These are phyloP conservation scores for Candida sp. DNA, from an alignment of 1,139 yeast genomes.

Conservation along the genomic window DNA sequence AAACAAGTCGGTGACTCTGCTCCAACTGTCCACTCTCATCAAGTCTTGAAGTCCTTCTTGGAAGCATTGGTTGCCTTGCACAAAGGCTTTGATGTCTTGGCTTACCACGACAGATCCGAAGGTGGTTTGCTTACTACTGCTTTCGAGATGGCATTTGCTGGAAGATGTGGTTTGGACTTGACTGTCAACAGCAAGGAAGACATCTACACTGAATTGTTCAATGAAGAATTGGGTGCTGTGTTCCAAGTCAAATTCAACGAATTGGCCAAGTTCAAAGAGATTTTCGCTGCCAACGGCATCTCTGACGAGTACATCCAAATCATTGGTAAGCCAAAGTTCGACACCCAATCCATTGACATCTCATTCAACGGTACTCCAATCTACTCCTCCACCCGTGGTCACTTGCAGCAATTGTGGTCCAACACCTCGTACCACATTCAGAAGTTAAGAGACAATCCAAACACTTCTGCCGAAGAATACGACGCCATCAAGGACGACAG, in stretches of 20 bases:
- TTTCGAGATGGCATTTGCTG: slow-evolving; percentile 97
- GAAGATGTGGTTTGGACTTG: slow-evolving; percentile 75
- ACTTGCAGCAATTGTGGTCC: slow-evolving; percentile 85
- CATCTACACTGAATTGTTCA: slow-evolving; percentile 65
- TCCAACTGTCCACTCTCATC: slow-evolving; percentile 81
- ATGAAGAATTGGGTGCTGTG: slow-evolving; percentile 96
- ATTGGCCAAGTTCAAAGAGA: slow-evolving; percentile 54
- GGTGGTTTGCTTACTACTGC: slow-evolving; percentile 93
- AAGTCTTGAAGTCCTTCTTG: slow-evolving; percentile 69
- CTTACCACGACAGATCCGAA: slow-evolving; percentile 97
- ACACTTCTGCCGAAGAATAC: slow-evolving; percentile 86
- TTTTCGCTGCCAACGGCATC: slow-evolving; percentile 64
- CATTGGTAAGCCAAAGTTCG: slow-evolving; percentile 69
- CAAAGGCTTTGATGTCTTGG: slow-evolving; percentile 65
- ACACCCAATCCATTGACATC: slow-evolving; percentile 57
- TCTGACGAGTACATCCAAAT: slow-evolving; percentile 54
- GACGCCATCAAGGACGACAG: slow-evolving; percentile 72
- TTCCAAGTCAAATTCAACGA: slow-evolving; percentile 77
- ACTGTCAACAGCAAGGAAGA: slow-evolving; percentile 39
- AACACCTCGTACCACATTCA: slow-evolving; percentile 92
- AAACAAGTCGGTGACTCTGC: slow-evolving; percentile 81
- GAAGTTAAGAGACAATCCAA: slow-evolving; percentile 93
- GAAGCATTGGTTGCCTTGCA: slow-evolving; percentile 75
- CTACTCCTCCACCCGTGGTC: slow-evolving; percentile 62
- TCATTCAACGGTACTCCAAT: slow-evolving; percentile 49